Evolutionary conservation across 1,139 yeast species (phyloP).

Genomic region (Groenewaldozyma auringiensis): DNA sequence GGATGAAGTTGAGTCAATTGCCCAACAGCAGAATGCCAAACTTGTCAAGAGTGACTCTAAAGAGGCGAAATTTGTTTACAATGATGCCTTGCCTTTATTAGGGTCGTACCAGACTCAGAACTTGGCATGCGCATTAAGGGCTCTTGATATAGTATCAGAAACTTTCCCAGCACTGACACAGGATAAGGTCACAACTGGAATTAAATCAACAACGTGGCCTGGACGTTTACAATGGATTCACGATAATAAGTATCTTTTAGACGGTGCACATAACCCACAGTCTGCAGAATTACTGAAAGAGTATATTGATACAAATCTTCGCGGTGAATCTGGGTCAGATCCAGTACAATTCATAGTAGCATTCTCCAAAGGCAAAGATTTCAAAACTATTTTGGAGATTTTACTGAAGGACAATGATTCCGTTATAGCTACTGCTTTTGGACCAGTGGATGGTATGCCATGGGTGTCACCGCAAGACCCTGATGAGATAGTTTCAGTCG

Average conservation of each 20-base stretch:
- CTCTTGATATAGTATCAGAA: slow-evolving; percentile 36
- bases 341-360: slow-evolving; percentile 62
- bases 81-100: slow-evolving; percentile 44
- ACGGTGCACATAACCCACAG: slow-evolving; percentile 89
- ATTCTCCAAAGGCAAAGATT: slow-evolving; percentile 64
- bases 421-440: slow-evolving; percentile 56
- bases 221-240: slow-evolving; percentile 33
- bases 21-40: slow-evolving; percentile 11
- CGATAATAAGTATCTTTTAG: slow-evolving; percentile 64
- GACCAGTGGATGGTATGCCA: slow-evolving; percentile 80
- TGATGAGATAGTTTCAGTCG: slow-evolving; percentile 30
- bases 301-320: slow-evolving; percentile 32
- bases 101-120: slow-evolving; percentile 72
- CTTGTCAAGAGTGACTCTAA: neutral
- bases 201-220: slow-evolving; percentile 36
- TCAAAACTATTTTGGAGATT: slow-evolving; percentile 45
- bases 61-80: slow-evolving; percentile 2
- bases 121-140: slow-evolving; percentile 58
- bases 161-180: slow-evolving; percentile 17
- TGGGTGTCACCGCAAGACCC: slow-evolving; percentile 60
- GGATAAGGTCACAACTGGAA: slow-evolving; percentile 42
- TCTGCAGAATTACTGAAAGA: slow-evolving; percentile 65
- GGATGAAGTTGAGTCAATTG: slow-evolving; percentile 30
- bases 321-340: slow-evolving; percentile 19
- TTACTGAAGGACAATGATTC: slow-evolving; percentile 41